Evolutionary conservation across 371 early-diverging fungal genomes (phyloP).

Genomic region (Gilbertella persicaria): DNA sequence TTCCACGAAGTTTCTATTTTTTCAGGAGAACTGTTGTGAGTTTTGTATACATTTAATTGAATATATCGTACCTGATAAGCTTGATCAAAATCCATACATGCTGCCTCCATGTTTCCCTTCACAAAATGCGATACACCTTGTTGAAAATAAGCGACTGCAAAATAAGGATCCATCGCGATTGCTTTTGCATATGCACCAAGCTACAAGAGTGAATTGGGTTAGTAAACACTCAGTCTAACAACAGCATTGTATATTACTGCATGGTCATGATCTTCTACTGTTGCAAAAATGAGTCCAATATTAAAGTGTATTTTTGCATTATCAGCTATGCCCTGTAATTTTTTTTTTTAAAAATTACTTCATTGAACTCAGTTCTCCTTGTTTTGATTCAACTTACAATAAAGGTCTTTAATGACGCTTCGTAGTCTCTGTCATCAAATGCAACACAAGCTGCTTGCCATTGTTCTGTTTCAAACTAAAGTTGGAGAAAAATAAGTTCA

Average conservation of each 20-base stretch:
- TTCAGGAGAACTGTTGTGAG: slow-evolving; percentile 3
- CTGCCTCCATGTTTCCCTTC: slow-evolving; percentile 55
- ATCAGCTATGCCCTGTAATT: slow-evolving; percentile 79
- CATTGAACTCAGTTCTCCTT: too few relatives aligned
- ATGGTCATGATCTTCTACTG: slow-evolving; percentile 72
- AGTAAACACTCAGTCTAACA: background rate
- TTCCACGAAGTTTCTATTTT: slow-evolving; percentile 77
- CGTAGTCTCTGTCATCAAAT: slow-evolving; percentile 45
- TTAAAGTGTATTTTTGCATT: slow-evolving; percentile 95
- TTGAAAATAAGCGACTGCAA: slow-evolving; percentile 92
- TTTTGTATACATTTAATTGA: background rate
- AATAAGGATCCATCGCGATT: slow-evolving; percentile 79
- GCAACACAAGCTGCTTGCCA: slow-evolving; percentile 51
- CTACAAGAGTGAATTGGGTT: slow-evolving; percentile 33
- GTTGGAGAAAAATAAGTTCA: background rate
- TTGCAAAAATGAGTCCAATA: slow-evolving; percentile 82
- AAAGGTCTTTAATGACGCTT: slow-evolving; percentile 39
- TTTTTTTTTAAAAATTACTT: too few relatives aligned
- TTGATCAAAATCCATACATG: slow-evolving; percentile 75
- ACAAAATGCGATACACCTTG: slow-evolving; percentile 85
- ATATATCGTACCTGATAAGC: slow-evolving; percentile 47
- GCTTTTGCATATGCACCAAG: slow-evolving; percentile 75
- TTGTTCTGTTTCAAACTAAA: slow-evolving; percentile 51
- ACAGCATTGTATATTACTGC: slow-evolving; percentile 63
- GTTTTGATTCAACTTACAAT: slow-evolving; percentile 31